Evolutionary conservation across 75 land plant genomes (phyloP).

Genomic region (Chamaecyparis obtusa): DNA sequence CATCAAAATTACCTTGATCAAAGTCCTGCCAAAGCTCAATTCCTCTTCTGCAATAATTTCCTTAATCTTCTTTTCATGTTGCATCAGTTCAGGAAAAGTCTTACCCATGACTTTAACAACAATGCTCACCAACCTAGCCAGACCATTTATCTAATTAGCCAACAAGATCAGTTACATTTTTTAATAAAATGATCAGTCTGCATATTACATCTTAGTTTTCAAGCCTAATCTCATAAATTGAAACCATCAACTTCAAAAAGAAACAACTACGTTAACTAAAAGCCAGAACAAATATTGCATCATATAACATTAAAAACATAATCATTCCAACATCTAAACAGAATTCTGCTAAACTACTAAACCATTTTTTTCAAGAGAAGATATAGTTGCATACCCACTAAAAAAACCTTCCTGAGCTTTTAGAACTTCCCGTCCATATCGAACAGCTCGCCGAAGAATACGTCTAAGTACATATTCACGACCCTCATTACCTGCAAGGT

Average conservation of each 20-base stretch:
- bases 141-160: neutral
- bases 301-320: neutral
- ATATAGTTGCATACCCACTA: conserved; percentile 56
- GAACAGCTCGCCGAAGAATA: conserved; percentile 90
- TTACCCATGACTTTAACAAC: conserved; percentile 85
- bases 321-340: neutral
- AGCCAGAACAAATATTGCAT: neutral
- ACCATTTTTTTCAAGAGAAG: neutral
- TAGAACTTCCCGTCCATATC: conserved; percentile 91
- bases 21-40: conserved; percentile 85
- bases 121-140: conserved; percentile 65
- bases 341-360: neutral
- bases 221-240: neutral
- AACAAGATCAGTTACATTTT: neutral
- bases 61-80: conserved; percentile 57
- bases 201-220: neutral
- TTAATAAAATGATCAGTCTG: neutral
- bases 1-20: conserved; percentile 52
- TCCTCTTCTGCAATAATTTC: conserved; percentile 88
- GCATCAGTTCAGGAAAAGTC: conserved; percentile 81
- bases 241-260: neutral
- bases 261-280: neutral
- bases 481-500: conserved; percentile 80
- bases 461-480: conserved; percentile 93
- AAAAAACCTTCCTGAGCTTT: conserved; percentile 94